phyloP scores from a whole-genome alignment of 78 protist species.

The Dictyostelium brefeldianum region DNA sequence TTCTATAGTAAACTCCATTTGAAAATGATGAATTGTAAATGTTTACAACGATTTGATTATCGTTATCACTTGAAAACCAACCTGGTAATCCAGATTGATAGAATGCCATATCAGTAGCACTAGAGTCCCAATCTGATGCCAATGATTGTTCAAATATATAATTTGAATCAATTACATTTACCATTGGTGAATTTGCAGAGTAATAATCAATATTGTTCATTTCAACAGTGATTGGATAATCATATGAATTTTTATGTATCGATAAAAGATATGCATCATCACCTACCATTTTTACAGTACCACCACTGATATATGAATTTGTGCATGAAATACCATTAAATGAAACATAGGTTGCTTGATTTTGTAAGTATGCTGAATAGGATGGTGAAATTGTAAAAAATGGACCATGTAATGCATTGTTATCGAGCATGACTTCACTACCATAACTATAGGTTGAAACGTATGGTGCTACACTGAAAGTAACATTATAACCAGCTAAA shows the following conservation, averaged over 20 bases:
- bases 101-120: no score
- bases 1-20: not conserved
- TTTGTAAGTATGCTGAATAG: no score
- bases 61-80: not conserved
- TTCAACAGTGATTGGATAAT: no score
- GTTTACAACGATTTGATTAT: not conserved
- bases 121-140: not conserved
- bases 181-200: not conserved
- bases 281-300: no score
- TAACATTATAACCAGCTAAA: not conserved
- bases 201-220: no score
- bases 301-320: no score
- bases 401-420: not conserved
- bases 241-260: no score
- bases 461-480: not conserved
- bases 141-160: not conserved
- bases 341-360: no score
- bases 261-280: no score
- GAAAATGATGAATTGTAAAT: not conserved
- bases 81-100: not conserved
- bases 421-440: not conserved
- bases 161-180: not conserved
- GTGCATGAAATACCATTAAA: no score
- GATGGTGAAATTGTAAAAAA: no score
- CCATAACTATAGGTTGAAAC: not conserved